Conservation (phyloP, 352 stramenopile species). For the Detonula confervacea region DNA sequence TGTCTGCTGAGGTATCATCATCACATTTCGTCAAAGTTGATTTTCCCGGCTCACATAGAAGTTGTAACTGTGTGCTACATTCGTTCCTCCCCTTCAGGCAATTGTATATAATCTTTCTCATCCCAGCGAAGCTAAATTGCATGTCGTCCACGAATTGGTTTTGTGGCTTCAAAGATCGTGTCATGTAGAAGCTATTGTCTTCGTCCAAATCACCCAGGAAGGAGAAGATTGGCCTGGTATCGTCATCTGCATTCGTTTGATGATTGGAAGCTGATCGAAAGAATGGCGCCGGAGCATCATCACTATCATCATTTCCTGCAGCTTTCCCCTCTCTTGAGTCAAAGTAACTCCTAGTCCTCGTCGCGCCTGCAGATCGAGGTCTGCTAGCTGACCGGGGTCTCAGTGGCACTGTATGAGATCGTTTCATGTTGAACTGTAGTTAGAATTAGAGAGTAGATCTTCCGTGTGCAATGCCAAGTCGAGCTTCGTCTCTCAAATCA, state of each 20-base stretch:
- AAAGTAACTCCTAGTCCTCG: constrained; percentile 39
- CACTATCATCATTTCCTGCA: background rate
- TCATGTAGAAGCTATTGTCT: constrained; percentile 15
- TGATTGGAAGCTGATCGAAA: constrained; percentile 10
- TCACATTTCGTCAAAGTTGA: background rate
- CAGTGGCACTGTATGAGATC: too few relatives aligned
- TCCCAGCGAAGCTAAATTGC: constrained; percentile 15
- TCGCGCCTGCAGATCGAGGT: constrained; percentile 8
- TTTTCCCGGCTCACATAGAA: background rate
- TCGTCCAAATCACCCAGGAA: constrained; percentile 6
- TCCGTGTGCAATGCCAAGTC: too few relatives aligned
- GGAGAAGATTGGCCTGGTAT: constrained; percentile 5
- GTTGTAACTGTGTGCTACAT: background rate
- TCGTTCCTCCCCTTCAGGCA: background rate
- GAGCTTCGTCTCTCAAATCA: too few relatives aligned
- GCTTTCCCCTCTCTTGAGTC: constrained; percentile 19
- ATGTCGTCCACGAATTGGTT: constrained; percentile 28
- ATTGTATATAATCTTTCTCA: constrained; percentile 10
- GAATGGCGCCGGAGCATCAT: constrained; percentile 15
- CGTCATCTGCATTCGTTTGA: background rate
- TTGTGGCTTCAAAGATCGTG: constrained; percentile 31
- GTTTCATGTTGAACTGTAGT: too few relatives aligned
- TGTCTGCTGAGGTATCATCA: background rate
- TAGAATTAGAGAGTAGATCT: too few relatives aligned
- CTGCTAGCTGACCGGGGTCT: constrained; percentile 24